Percentiles rank a stretch among this genome's conserved stretches.
Evolutionary conservation across 208 protist genomes (phyloP).

Genomic region (Naegleria fowleri): DNA sequence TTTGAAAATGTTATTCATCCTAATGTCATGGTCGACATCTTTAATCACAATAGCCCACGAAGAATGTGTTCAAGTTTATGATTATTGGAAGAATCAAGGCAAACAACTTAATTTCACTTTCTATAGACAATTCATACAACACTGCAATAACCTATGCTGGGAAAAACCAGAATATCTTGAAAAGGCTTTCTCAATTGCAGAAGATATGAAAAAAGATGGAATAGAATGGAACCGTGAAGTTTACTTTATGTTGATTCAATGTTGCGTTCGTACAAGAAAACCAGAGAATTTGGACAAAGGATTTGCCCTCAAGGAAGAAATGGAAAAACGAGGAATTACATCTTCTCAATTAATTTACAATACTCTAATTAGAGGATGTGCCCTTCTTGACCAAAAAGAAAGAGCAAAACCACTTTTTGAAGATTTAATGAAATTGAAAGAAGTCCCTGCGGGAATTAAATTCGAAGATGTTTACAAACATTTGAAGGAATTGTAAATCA

Average conservation of each 20-base stretch:
- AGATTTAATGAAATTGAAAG: background rate
- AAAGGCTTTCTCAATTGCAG: background rate
- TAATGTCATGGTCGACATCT: background rate
- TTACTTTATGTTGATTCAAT: background rate
- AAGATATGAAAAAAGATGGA: constrained; percentile 1
- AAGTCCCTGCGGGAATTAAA: background rate
- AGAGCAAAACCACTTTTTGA: background rate
- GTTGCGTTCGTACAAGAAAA: background rate
- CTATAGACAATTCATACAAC: constrained; percentile 5
- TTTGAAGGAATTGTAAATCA: background rate
- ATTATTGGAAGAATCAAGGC: background rate
- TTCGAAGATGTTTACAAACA: background rate
- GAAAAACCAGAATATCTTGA: background rate
- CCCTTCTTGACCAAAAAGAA: background rate
- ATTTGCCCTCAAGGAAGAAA: background rate
- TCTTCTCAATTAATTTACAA: background rate
- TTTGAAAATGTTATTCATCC: background rate
- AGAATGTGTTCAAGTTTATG: constrained; percentile 5
- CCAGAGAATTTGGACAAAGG: background rate
- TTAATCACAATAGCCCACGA: background rate
- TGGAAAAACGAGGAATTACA: background rate
- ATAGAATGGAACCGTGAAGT: background rate
- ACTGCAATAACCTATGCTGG: background rate
- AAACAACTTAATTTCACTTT: constrained; percentile 2
- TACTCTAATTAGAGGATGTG: background rate